Base-by-base conservation (phyloP, 83 land plant species). In the Picea mariana region DNA sequence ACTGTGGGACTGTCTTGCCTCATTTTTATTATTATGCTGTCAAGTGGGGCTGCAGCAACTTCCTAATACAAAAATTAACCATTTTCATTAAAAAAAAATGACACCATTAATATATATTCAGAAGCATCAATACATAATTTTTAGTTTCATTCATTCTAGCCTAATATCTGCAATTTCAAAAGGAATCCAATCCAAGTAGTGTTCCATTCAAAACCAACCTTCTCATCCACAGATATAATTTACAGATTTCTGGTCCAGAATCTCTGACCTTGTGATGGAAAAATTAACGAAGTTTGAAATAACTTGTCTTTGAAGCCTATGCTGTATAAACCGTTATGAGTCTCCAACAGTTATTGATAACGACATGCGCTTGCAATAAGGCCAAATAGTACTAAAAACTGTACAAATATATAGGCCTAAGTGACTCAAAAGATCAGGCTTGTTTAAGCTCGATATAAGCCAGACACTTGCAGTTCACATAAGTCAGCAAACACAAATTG, bases 221-320 rank as follows among this genome's bases (percentile, higher is more conserved):
- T 26, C 62, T 76, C 79, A 55, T 76, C 79, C 49, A 76, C 31
- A 76, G 16, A 75, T 27, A 59, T 76, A 76, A 76, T 76, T 76
- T 76, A 76, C 79, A 76, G 55, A 59, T 40, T 52, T 55, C 79
- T 76, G 79, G 16, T 76, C 38, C 79, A 76, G 38, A 76, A 59
- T 59, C 79, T 58, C 79, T 58, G 61, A 76, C 38, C 62, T 55
- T 12, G 27, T 15, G 62, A 76, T 76, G 31, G 34, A 55, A 76
- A 76, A 55, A 24, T 26, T 52, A 76, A 42, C 40, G 9, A 40
- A 76, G 79, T 55, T 58, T 13, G 26, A 23, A 76, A 58, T 75
- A 75, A 75, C 21, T 55, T 12, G 15, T 76, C 62, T 76, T 49
- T 76, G 60, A 76, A 76, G 38, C 38, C 79, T 76, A 76, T 15